Conservation (phyloP, 352 stramenopile genomes). For the Phytophthora idaei region DNA sequence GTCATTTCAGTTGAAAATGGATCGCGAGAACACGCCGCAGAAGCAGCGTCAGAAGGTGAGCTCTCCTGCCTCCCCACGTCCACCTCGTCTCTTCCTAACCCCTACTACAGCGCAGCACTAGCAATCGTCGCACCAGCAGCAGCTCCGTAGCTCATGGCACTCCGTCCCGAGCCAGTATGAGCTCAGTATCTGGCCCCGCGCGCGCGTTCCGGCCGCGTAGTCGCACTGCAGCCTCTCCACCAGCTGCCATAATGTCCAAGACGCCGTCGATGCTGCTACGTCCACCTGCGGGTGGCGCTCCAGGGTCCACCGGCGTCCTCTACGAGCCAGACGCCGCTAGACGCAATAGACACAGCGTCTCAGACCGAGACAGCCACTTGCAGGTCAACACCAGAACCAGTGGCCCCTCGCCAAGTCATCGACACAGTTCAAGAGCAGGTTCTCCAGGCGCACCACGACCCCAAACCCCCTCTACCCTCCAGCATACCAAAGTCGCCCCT, state of each 20-base stretch:
- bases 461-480: conserved; percentile 15
- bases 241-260: conserved; percentile 46
- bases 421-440: conserved; percentile 8
- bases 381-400: conserved; percentile 25
- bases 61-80: not conserved
- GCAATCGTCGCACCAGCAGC: conserved; percentile 25
- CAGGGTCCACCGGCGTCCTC: conserved; percentile 25
- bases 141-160: conserved; percentile 13
- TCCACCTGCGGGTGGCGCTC: conserved; percentile 8
- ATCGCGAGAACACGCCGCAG: conserved; percentile 74
- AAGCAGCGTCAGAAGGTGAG: conserved; percentile 81
- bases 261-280: conserved; percentile 46
- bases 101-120: conserved; percentile 35
- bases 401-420: conserved; percentile 13
- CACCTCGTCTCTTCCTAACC: not conserved
- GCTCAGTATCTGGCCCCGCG: conserved; percentile 6
- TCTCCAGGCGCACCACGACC: conserved; percentile 5
- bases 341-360: conserved; percentile 16
- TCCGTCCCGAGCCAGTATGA: conserved; percentile 14
- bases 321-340: conserved; percentile 30
- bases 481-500: conserved; percentile 24
- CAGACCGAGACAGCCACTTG: conserved; percentile 26
- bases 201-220: conserved; percentile 39
- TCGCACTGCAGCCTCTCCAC: conserved; percentile 26
- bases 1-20: conserved; percentile 36